Evolutionary conservation across 176 grass and related monocot genomes (phyloP).

Genomic region (maize (Zea mays)): Zm-B73-REFERENCE-NAM-5.0 NC_050103.1:4942501-4943000

Average conservation of each 20-base stretch:
- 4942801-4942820: not conserved
- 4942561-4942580: not conserved
- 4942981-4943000: not conserved
- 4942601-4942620: not conserved
- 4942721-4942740: not conserved
- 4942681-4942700: not conserved
- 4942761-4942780: not conserved
- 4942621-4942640: not conserved
- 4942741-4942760: not conserved
- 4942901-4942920: not conserved
- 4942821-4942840: not conserved
- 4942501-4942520: constrained; percentile 88
- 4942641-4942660: not conserved
- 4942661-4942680: not conserved
- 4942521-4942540: constrained; percentile 1
- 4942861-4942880: not conserved
- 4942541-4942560: not conserved
- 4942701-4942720: not conserved
- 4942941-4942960: no score
- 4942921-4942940: not conserved
- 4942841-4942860: not conserved
- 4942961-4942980: not conserved
- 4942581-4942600: not conserved
- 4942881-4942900: not conserved
- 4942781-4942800: constrained; percentile 11